Evolutionary conservation across 345 rosid species (phyloP).

Genomic region (Lepidium aucheri): DNA sequence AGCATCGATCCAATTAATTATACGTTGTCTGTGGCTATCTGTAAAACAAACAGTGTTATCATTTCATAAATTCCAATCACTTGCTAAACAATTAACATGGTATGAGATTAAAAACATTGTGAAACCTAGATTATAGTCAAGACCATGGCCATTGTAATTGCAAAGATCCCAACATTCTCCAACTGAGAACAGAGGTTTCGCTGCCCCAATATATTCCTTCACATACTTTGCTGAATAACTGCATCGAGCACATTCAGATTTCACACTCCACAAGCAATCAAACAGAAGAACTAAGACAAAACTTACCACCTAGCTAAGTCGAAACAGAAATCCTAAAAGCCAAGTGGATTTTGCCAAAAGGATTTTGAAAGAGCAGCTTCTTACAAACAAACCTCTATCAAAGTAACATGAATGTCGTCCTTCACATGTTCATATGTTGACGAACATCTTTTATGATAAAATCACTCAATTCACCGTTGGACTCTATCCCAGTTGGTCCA

Average conservation of each 20-base stretch:
- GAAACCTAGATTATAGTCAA: conserved; percentile 84
- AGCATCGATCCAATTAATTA: conserved; percentile 74
- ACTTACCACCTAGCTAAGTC: conserved; percentile 83
- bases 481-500: conserved; percentile 96
- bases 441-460: conserved; percentile 81
- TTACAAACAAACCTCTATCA: conserved; percentile 69
- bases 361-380: background rate
- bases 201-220: conserved; percentile 77
- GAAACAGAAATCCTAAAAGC: conserved; percentile 89
- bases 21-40: conserved; percentile 82
- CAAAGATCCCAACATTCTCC: conserved; percentile 97
- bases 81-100: background rate
- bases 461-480: conserved; percentile 94
- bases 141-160: conserved; percentile 46
- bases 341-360: background rate
- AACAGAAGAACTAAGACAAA: background rate
- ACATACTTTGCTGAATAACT: conserved; percentile 78
- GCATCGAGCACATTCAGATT: background rate
- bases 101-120: background rate
- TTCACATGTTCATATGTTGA: conserved; percentile 76
- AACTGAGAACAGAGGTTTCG: conserved; percentile 75
- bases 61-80: background rate
- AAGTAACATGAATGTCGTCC: conserved; percentile 75
- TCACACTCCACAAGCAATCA: background rate
- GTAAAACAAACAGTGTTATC: conserved; percentile 5